Evolutionary conservation across 495 filamentous ascomycete genomes (phyloP), one percentile per base, ranked within the genome.

Genomic region (Xylaria curta): DNA sequence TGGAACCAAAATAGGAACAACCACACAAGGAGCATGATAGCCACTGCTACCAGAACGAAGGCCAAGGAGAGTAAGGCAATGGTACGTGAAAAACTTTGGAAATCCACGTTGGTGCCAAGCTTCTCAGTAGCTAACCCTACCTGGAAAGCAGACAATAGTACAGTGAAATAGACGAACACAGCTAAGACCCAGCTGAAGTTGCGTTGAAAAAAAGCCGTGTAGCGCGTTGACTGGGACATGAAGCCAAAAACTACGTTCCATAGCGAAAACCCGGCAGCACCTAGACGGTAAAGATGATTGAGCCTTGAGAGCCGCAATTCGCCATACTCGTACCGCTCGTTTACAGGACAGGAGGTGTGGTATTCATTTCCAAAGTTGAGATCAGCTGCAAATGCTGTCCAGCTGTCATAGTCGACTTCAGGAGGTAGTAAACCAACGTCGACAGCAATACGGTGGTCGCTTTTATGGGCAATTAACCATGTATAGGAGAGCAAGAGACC

Each of bases 131-230:
- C 81, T 0, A 87, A 77, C 1, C 86, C 87, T 26, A 88, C 86
- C 72, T 89, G 87, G 84, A 89, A 83, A 12, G 87, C 87, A 0
- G 82, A 80, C 56, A 89, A 78, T 1, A 86, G 82, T 9, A 88
- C 67, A 9, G 75, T 82, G n/a, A 89, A 72, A 66, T 85, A 89
- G 5, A 83, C 80, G 15, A 82, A 81, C 0, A 74, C 76, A 0
- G 80, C 74, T 0, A 81, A 72, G 0, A 89, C 42, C 77, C 79
- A 82, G 0, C 80, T 74, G 31, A 87, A 78, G 54, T 87, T 84
- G 9, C 83, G 78, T 9, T 73, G 75, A 66, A 87, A 80, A 68
- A 85, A 79, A n/a, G 59, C 67, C 2, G 72, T 58, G 33, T 74
- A 81, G 17, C 33, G 44, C 15, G 73, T 70, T 61, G 76, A 77